Conservation (phyloP, 1,284 basidiomycete genomes). For the Anthracocystis panici-leucophaei region DNA sequence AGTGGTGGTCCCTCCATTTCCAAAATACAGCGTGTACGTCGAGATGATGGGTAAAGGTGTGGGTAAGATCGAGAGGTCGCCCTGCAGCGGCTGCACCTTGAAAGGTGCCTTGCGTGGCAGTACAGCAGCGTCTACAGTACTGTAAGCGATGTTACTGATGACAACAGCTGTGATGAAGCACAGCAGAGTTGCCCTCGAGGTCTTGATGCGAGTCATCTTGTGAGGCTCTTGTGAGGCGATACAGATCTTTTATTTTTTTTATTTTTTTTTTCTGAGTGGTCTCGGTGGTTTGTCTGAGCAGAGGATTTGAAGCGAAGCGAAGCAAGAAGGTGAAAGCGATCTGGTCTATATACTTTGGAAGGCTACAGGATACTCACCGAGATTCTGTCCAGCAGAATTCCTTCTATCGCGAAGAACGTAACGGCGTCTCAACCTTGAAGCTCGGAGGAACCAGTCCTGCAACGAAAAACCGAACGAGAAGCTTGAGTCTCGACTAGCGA, state of each 20-base stretch:
- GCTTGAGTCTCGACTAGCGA: slow-evolving; percentile 29
- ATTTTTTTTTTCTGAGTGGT: background rate
- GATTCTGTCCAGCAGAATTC: slow-evolving; percentile 13
- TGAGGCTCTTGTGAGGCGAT: background rate
- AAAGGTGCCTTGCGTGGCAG: slow-evolving; percentile 16
- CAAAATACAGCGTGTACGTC: slow-evolving; percentile 36
- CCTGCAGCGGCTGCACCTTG: slow-evolving; percentile 7
- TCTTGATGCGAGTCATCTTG: slow-evolving; percentile 9
- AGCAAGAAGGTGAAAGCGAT: slow-evolving; percentile 1
- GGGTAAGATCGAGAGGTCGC: background rate
- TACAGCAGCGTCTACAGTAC: slow-evolving; percentile 10
- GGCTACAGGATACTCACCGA: slow-evolving; percentile 17
- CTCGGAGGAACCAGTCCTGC: slow-evolving; percentile 8
- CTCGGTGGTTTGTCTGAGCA: background rate
- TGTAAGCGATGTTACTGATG: background rate
- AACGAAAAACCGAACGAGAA: background rate
- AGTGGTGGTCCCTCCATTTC: slow-evolving; percentile 14
- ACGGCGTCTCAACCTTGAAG: slow-evolving; percentile 13
- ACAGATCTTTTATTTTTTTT: background rate
- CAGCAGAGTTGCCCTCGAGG: slow-evolving; percentile 6
- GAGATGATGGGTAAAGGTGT: slow-evolving; percentile 23
- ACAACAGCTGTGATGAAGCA: slow-evolving; percentile 7
- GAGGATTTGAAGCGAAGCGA: background rate
- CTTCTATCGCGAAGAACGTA: background rate
- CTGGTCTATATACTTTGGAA: background rate